Conservation (phyloP, 345 rosid genomes). For the Aquilaria malaccensis region DNA sequence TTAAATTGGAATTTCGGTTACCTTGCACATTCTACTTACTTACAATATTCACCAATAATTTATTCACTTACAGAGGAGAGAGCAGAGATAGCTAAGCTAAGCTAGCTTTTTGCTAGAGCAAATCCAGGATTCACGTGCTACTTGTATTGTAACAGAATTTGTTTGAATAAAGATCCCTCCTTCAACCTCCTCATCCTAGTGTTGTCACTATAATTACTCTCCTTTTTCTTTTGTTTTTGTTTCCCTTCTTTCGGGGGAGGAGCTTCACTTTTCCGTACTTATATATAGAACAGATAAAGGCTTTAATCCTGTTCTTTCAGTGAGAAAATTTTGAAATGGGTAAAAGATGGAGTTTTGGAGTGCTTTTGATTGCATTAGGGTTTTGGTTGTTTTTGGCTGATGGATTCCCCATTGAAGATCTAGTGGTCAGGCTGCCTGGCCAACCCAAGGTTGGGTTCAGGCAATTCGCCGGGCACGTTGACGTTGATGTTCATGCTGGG, state of each 20-base stretch:
- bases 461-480: slow-evolving; percentile 82
- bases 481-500: slow-evolving; percentile 63
- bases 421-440: slow-evolving; percentile 70
- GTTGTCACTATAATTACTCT: slow-evolving; percentile 12
- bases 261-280: background rate
- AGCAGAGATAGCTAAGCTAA: background rate
- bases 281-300: slow-evolving; percentile 8
- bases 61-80: too few relatives aligned
- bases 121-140: slow-evolving; percentile 38
- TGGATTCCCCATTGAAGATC: slow-evolving; percentile 69
- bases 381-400: slow-evolving; percentile 20
- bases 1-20: too few relatives aligned
- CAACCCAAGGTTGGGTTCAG: slow-evolving; percentile 69
- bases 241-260: background rate
- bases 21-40: too few relatives aligned
- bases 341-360: slow-evolving; percentile 19
- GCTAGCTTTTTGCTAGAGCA: slow-evolving; percentile 21
- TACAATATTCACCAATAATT: too few relatives aligned
- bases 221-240: background rate
- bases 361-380: slow-evolving; percentile 19
- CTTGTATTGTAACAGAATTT: slow-evolving; percentile 26
- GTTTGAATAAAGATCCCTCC: slow-evolving; percentile 2
- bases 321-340: slow-evolving; percentile 23
- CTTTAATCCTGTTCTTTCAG: background rate
- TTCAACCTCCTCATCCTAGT: background rate